These are phyloP conservation scores for Lactifluus echinatus DNA, from an alignment of 768 basidiomycete genomes.

Conservation along the genomic window DNA sequence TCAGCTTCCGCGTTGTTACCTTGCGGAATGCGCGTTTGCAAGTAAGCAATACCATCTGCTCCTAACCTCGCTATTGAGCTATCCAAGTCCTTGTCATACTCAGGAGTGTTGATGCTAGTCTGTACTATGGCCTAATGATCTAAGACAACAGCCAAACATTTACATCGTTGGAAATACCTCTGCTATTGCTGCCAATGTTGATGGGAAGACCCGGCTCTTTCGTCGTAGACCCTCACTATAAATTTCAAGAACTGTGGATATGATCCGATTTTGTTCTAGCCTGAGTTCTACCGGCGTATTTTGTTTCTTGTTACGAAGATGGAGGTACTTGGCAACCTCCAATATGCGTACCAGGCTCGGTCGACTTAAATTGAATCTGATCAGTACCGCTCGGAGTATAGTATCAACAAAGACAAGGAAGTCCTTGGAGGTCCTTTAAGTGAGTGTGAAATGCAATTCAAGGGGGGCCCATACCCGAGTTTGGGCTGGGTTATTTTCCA, in stretches of 20 bases:
- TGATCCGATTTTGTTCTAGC: constrained; percentile 14
- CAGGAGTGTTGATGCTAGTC: constrained; percentile 21
- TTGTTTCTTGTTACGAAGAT: constrained; percentile 25
- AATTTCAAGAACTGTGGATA: constrained; percentile 34
- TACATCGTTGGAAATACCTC: constrained; percentile 36
- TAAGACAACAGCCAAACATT: neutral
- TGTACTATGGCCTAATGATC: constrained; percentile 26
- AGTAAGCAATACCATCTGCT: constrained; percentile 17
- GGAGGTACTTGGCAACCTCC: constrained; percentile 37
- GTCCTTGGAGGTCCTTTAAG: constrained; percentile 34
- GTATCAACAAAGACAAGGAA: constrained; percentile 51
- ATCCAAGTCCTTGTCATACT: constrained; percentile 13
- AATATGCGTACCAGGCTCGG: constrained; percentile 40
- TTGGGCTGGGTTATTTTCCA: constrained; percentile 52
- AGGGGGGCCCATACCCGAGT: constrained; percentile 36
- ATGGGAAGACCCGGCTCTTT: constrained; percentile 41
- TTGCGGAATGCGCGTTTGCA: constrained; percentile 23
- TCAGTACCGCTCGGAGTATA: constrained; percentile 45
- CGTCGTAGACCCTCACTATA: constrained; percentile 44
- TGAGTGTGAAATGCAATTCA: neutral
- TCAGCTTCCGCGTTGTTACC: constrained; percentile 41
- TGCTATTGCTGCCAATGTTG: constrained; percentile 41
- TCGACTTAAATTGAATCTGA: constrained; percentile 40
- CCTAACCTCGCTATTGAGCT: constrained; percentile 4
- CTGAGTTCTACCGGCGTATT: neutral